These are phyloP conservation scores for Plasmodium malariae DNA, from an alignment of 169 alveolate genomes.

Conservation along the genomic window DNA sequence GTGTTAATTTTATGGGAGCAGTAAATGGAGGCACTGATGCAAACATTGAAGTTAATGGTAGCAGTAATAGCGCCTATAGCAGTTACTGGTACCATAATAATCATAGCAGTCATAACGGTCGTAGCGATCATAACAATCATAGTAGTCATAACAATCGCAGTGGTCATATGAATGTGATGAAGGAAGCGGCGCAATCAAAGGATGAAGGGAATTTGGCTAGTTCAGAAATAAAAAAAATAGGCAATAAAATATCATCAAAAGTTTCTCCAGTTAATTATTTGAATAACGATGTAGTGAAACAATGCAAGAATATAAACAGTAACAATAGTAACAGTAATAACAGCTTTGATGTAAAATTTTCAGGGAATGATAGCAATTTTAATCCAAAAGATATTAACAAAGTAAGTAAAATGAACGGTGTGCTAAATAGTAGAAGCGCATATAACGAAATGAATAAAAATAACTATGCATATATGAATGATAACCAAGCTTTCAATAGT, in stretches of 20 bases:
- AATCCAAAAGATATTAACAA: neutral
- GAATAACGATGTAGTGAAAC: neutral
- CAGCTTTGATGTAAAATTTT: neutral
- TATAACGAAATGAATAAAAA: conserved; percentile 13
- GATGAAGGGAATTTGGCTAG: neutral
- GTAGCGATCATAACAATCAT: neutral
- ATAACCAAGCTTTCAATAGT: neutral
- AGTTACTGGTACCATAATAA: neutral
- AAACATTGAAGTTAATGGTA: no score
- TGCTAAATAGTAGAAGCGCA: neutral
- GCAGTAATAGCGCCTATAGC: neutral
- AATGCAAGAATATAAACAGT: neutral
- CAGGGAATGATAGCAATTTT: neutral
- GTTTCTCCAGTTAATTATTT: neutral
- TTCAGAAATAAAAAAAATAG: conserved; percentile 10
- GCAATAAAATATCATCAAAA: conserved; percentile 9
- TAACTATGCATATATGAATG: neutral
- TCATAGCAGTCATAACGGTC: neutral
- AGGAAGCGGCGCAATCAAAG: neutral
- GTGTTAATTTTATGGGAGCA: no score
- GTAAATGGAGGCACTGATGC: no score
- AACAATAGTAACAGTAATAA: neutral
- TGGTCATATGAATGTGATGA: neutral
- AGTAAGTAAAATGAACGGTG: neutral
- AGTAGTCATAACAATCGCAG: neutral